Evolutionary conservation across 23 red algal species (phyloP).

Genomic region (Agarophyton chilense): DNA sequence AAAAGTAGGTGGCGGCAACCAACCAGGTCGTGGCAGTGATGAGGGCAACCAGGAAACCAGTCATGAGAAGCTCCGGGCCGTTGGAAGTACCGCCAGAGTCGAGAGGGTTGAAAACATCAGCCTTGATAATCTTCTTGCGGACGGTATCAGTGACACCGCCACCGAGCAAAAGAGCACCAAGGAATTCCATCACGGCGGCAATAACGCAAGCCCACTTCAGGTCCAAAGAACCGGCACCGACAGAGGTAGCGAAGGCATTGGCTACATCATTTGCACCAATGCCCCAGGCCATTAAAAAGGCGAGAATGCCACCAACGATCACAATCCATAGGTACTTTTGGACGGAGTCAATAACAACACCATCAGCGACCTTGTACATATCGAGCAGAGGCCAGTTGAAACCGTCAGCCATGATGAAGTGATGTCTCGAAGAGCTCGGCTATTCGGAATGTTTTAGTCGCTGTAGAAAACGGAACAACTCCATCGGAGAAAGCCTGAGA

Average conservation of each 20-base stretch:
- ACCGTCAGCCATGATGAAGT: conserved; percentile 21
- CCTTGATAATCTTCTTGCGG: conserved; percentile 78
- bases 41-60: conserved; percentile 83
- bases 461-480: neutral
- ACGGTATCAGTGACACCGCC: conserved; percentile 84
- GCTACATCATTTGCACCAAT: conserved; percentile 96
- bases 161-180: conserved; percentile 79
- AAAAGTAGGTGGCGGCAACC: conserved; percentile 73
- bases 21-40: conserved; percentile 83
- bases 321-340: conserved; percentile 75
- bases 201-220: conserved; percentile 79
- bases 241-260: conserved; percentile 94
- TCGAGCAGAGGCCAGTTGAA: neutral
- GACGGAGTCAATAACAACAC: conserved; percentile 38
- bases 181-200: conserved; percentile 69
- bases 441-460: neutral
- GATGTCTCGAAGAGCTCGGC: conserved; percentile 25
- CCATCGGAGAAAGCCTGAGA: neutral
- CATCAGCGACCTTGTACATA: neutral
- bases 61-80: conserved; percentile 90
- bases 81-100: conserved; percentile 54
- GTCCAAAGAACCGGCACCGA: conserved; percentile 77
- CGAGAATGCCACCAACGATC: conserved; percentile 68
- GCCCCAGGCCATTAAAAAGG: conserved; percentile 87
- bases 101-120: conserved; percentile 67